Base-by-base conservation (phyloP, 495 filamentous ascomycete species). In the Astrothelium macrocarpum region DNA sequence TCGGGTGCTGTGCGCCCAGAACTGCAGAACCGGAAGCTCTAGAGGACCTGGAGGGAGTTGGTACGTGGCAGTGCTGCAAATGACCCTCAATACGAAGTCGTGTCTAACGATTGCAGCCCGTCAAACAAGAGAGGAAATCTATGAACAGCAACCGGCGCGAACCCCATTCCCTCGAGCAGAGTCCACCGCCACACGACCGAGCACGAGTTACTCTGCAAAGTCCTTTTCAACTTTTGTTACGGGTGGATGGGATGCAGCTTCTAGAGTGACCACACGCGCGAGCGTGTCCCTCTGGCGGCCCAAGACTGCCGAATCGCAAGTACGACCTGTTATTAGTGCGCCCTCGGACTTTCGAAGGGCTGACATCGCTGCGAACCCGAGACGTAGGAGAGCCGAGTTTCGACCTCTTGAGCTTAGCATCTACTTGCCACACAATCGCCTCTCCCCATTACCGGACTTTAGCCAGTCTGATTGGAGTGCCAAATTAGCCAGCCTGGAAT, bases 381-480 rank as follows among this genome's bases (percentile, higher is more conserved):
- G 66, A 16, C 67, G 70, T 16, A 67, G 70, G 12, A 62, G 68
- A 60, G 62, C 62, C 3, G 72, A 79, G 18, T 90, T 90, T 73
- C 80, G 82, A 39, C 88, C 88, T 12, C 78, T 94, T 42, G 84
- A 93, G 74, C 78, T 95, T 59, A 90, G 82, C 74, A 88, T 95
- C 63, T 85, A 89, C 70, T 71, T 79, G 62, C 81, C 84, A 29
- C 79, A 84, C 31, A 83, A 86, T 70, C 81, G 80, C 53, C 77
- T 95, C 11, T 90, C 90, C 16, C 81, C 84, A 11, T 66, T 87
- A 3, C 81, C 83, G 31, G 74, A 80, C 62, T 75, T 86, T 59
- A 32, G 60, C 36, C 29, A 5, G 9, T 53, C 28, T 2, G 34
- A 62, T 31, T 45, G 60, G 60, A 45, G 28, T 62, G 42, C 34